Base-by-base conservation (phyloP, 2,329 filamentous ascomycete genomes). In the Neonectria sp. region DNA sequence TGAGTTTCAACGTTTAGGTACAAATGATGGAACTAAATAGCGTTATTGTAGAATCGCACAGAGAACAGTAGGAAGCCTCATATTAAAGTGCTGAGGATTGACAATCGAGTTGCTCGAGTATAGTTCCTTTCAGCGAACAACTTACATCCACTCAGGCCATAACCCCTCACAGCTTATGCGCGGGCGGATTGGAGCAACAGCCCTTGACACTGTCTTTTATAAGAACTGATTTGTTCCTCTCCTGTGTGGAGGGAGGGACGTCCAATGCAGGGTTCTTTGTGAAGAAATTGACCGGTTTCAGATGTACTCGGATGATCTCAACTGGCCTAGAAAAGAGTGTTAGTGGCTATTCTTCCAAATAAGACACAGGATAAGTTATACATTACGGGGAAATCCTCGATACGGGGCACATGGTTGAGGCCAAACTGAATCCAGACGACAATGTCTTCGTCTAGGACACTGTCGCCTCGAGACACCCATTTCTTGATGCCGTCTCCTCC, bases 351-450 rank as follows among this genome's bases (percentile, higher is more conserved):
- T 6, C 9, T 33, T 33, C 6, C 6, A 6, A 33, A 33, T 6
- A 3, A 9, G 31, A 33, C 31, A 33, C 6, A 33, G 31, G 31
- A 6, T 9, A 33, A 33, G 24, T 13, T 35, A 35, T 65, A 66
- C 87, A 89, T 89, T 53, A 89, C 83, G 0, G 86, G 86, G 78
- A 88, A 89, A 72, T 89, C 87, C 76, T 90, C 88, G 17, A 86
- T 83, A 40, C 86, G 77, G 0, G 85, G 84, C 63, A 88, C 82
- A 68, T 90, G 87, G 31, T 88, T 90, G 65, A 90, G 84, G 21
- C 77, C 77, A 35, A 89, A 88, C 72, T 90, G 87, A 21, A 89
- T 77, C 65, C 84, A 90, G 57, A 88, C 80, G 3, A 90, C 88
- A 17, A 90, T 81, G 73, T 90, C 87, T 4, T 85, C 83, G 65